Evolutionary conservation across 2,329 filamentous ascomycete genomes (phyloP).

Genomic region (Coniochaeta pulveracea): DNA sequence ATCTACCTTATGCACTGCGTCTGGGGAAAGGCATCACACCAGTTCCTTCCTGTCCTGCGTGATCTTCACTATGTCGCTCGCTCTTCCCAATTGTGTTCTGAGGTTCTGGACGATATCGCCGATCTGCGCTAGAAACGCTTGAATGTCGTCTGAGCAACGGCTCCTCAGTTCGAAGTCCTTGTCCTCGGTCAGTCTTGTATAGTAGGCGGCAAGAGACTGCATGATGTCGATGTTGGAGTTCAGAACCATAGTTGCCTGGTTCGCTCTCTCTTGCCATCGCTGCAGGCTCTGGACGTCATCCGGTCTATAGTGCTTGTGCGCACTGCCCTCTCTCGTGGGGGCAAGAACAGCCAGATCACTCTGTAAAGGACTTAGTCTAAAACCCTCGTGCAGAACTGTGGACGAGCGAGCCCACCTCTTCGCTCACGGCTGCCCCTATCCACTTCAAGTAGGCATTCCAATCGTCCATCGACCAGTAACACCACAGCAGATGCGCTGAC

Average conservation of each 20-base stretch:
- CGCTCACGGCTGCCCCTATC: slow-evolving; percentile 19
- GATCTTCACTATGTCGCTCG: slow-evolving; percentile 20
- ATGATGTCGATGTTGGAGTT: slow-evolving; percentile 26
- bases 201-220: slow-evolving; percentile 16
- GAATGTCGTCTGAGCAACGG: slow-evolving; percentile 13
- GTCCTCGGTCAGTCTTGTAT: slow-evolving; percentile 12
- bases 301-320: slow-evolving; percentile 12
- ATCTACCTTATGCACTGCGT: neutral
- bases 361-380: no score
- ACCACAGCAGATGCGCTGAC: slow-evolving; percentile 22
- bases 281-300: slow-evolving; percentile 23
- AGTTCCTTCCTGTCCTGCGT: slow-evolving; percentile 23
- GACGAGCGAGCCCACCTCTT: slow-evolving; percentile 4
- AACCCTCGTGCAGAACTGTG: neutral
- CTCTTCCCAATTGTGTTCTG: slow-evolving; percentile 22
- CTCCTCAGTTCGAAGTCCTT: slow-evolving; percentile 12
- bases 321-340: slow-evolving; percentile 7
- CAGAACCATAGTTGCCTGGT: slow-evolving; percentile 22
- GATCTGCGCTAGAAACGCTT: slow-evolving; percentile 16
- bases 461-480: slow-evolving; percentile 27
- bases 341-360: slow-evolving; percentile 12
- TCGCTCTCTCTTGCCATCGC: slow-evolving; percentile 23
- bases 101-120: slow-evolving; percentile 22
- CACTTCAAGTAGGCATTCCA: slow-evolving; percentile 28
- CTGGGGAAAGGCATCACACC: slow-evolving; percentile 10